These are phyloP conservation scores for Moesziomyces sp. DNA, from an alignment of 1,284 basidiomycete species.

Conservation along the genomic window DNA sequence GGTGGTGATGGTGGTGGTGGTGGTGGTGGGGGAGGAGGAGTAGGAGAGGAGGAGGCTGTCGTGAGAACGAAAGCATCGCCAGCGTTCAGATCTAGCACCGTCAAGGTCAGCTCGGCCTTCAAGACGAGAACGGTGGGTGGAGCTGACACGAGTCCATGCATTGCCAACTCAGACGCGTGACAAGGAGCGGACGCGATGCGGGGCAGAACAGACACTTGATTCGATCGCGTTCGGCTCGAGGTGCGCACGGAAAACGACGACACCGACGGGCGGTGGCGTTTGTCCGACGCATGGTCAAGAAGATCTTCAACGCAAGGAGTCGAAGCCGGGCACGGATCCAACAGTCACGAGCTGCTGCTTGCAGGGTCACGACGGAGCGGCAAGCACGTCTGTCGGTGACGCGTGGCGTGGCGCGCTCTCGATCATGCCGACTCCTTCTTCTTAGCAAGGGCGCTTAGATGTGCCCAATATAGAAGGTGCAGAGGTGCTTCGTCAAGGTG, in stretches of 20 bases:
- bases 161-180: no score
- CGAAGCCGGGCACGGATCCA: neutral
- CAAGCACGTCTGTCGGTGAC: neutral
- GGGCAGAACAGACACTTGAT: no score
- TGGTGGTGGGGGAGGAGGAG: neutral
- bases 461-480: neutral
- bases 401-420: neutral
- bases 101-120: neutral
- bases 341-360: slow-evolving; percentile 5
- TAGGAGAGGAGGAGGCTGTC: slow-evolving; percentile 5
- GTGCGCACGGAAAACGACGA: neutral
- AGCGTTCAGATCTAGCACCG: neutral
- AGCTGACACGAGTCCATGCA: no score
- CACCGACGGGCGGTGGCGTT: neutral
- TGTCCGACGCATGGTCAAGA: neutral
- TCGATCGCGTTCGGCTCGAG: neutral
- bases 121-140: no score
- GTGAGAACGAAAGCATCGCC: neutral
- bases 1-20: slow-evolving; percentile 11
- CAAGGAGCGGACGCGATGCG: no score
- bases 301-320: slow-evolving; percentile 39
- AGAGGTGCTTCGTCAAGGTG: slow-evolving; percentile 8
- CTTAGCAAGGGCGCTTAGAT: neutral
- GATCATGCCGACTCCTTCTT: slow-evolving; percentile 7
- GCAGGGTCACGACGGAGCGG: neutral